Conservation (phyloP, 805 yeast species). For the Suhomyces sp. region DNA sequence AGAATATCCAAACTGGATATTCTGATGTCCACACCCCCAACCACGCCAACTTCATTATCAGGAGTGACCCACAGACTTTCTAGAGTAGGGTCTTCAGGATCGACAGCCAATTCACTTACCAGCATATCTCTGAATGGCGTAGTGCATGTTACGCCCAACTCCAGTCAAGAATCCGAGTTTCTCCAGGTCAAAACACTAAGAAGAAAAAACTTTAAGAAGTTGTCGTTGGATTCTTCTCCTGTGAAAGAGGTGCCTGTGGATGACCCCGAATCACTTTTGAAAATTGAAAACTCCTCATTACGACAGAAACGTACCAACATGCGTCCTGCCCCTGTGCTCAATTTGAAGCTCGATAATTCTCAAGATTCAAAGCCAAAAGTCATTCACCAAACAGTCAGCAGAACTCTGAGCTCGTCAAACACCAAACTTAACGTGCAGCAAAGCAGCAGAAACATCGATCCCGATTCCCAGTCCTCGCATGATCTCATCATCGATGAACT, state of each 20-base stretch:
- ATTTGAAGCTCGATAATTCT: conserved; percentile 9
- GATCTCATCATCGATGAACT: conserved; percentile 26
- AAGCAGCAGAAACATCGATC: conserved; percentile 22
- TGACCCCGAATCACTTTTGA: background rate
- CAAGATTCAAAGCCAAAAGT: background rate
- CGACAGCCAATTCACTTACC: background rate
- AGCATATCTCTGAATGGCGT: background rate
- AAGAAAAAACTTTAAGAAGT: conserved; percentile 39
- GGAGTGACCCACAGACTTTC: background rate
- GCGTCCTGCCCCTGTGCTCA: conserved; percentile 32
- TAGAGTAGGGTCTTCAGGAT: background rate
- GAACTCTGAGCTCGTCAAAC: background rate
- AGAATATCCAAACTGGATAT: background rate
- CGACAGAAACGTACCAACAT: conserved; percentile 19
- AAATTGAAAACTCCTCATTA: conserved; percentile 9
- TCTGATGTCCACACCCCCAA: background rate
- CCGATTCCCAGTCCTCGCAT: conserved; percentile 20
- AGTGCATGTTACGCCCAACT: background rate
- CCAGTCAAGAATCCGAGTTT: conserved; percentile 10
- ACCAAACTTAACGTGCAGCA: conserved; percentile 9
- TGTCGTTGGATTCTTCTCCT: conserved; percentile 22
- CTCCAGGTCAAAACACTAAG: conserved; percentile 34
- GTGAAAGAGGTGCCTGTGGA: conserved; percentile 4
- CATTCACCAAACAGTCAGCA: conserved; percentile 1
- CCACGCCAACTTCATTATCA: background rate